Conservation (phyloP, 345 rosid genomes). For the Luvunga scandens region DNA sequence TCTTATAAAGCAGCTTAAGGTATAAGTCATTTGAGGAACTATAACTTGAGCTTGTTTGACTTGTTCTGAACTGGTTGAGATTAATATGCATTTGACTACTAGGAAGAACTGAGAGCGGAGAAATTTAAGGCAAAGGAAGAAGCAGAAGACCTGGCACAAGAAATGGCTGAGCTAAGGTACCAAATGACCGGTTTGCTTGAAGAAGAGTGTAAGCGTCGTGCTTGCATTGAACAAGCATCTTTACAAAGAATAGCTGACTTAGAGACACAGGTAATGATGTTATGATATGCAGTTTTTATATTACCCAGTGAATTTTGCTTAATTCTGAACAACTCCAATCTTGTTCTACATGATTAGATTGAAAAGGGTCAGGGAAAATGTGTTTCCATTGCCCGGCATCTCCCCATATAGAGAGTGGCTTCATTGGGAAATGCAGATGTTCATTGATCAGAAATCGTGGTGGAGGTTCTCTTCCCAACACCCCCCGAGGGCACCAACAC, state of each 20-base stretch:
- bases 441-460: background rate
- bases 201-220: conserved; percentile 85
- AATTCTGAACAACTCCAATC: conserved; percentile 6
- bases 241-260: conserved; percentile 81
- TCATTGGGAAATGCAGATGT: conserved; percentile 13
- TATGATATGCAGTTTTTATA: background rate
- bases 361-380: conserved; percentile 28
- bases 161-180: conserved; percentile 95
- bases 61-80: background rate
- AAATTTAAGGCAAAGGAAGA: conserved; percentile 85
- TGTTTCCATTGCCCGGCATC: conserved; percentile 20
- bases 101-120: conserved; percentile 73
- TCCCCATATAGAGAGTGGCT: conserved; percentile 25
- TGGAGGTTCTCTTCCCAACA: conserved; percentile 19
- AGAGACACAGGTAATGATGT: conserved; percentile 57
- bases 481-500: background rate
- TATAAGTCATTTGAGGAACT: conserved; percentile 19
- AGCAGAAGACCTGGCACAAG: conserved; percentile 89
- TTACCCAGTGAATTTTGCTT: background rate
- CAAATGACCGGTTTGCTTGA: conserved; percentile 82
- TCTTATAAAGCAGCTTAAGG: conserved; percentile 65
- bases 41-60: conserved; percentile 5
- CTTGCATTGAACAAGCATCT: conserved; percentile 74
- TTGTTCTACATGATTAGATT: conserved; percentile 29
- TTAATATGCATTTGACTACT: conserved; percentile 22